Conservation (phyloP, 2,329 filamentous ascomycete genomes). For the Xylaria polymorpha region DNA sequence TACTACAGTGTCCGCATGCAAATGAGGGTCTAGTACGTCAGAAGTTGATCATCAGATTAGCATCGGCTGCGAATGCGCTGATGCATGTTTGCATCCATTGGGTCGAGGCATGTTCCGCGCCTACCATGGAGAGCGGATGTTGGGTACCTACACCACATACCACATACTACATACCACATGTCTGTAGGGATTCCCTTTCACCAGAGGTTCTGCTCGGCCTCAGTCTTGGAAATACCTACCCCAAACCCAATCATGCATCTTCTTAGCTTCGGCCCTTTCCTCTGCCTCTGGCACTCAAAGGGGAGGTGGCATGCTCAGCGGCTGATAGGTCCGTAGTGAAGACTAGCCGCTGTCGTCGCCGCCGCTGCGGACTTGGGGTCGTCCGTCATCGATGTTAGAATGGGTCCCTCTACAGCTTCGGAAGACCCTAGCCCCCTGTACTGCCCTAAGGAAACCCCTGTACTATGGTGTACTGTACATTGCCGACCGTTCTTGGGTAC, state of each 20-base stretch:
- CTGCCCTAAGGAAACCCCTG: conserved; percentile 33
- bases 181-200: conserved; percentile 9
- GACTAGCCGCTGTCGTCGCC: conserved; percentile 30
- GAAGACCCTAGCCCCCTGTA: conserved; percentile 30
- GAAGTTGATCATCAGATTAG: conserved; percentile 18
- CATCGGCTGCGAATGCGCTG: conserved; percentile 15
- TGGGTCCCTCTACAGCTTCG: conserved; percentile 24
- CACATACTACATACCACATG: not conserved
- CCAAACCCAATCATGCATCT: conserved; percentile 18
- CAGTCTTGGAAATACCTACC: conserved; percentile 8
- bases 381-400: conserved; percentile 34
- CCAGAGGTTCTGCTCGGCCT: not conserved
- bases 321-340: conserved; percentile 31
- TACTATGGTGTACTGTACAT: not conserved
- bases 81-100: conserved; percentile 37
- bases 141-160: conserved; percentile 4
- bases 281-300: conserved; percentile 18
- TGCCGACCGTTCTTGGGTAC: conserved; percentile 1
- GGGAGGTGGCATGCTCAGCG: conserved; percentile 26
- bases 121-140: not conserved
- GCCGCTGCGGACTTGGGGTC: conserved; percentile 23
- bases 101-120: conserved; percentile 22
- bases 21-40: conserved; percentile 10
- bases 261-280: conserved; percentile 35
- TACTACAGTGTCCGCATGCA: not conserved